A percentile compares a stretch with the other conserved stretches of the same genome.
phyloP scores from a whole-genome alignment of 1,284 basidiomycete species.

The Leccinum griseonigrum region DNA sequence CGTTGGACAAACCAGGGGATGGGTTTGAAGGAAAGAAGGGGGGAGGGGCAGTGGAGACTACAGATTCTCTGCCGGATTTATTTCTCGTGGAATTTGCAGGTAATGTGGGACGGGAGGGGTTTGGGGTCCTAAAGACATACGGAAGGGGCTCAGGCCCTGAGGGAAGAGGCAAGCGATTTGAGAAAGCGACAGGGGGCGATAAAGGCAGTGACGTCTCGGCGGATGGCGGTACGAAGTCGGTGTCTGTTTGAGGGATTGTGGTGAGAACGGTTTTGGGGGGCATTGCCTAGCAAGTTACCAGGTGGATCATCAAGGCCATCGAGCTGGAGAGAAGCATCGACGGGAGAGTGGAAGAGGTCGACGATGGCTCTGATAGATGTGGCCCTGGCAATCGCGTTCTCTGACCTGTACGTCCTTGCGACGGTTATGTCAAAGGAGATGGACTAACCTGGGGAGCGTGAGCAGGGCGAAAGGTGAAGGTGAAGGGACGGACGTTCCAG shows the following conservation, averaged over 20 bases:
- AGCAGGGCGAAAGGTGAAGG: constrained; percentile 2
- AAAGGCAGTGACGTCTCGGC: constrained; percentile 15
- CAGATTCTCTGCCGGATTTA: constrained; percentile 23
- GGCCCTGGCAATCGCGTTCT: constrained; percentile 67
- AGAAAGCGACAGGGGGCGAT: constrained; percentile 3
- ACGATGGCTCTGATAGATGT: constrained; percentile 70
- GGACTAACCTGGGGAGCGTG: constrained; percentile 42
- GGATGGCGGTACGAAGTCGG: constrained; percentile 4
- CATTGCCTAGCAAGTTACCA: not conserved
- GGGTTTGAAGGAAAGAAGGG: constrained; percentile 23
- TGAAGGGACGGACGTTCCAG: constrained; percentile 44
- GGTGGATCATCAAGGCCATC: constrained; percentile 47
- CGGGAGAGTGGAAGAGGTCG: constrained; percentile 65
- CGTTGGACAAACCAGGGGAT: constrained; percentile 27
- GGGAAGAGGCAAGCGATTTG: constrained; percentile 10
- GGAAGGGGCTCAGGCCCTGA: constrained; percentile 9
- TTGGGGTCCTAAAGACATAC: constrained; percentile 14
- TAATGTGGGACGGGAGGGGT: constrained; percentile 37
- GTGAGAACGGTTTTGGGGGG: constrained; percentile 2
- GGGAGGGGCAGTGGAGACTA: constrained; percentile 21
- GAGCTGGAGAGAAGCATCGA: constrained; percentile 51
- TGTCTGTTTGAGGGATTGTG: not conserved
- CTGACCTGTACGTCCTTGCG: constrained; percentile 83
- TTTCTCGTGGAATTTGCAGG: constrained; percentile 31
- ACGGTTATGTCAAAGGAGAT: constrained; percentile 77